Evolutionary conservation across 805 yeast genomes (phyloP).

Genomic region (Sugiyamaella valdiviana): DNA sequence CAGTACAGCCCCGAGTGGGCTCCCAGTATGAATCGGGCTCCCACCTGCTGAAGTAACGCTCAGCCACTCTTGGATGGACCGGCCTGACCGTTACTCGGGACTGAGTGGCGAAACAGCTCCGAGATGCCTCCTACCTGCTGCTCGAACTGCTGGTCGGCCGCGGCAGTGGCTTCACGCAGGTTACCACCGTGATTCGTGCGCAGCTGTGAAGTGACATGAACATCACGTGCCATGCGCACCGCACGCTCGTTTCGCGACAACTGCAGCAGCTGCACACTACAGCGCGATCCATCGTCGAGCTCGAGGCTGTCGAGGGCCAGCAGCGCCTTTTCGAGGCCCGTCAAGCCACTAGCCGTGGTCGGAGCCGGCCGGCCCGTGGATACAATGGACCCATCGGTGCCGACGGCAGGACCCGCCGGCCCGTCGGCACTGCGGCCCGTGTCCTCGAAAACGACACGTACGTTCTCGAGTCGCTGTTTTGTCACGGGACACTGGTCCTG

Average conservation of each 20-base stretch:
- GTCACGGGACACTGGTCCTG: constrained; percentile 31
- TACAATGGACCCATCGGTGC: background rate
- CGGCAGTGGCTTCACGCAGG: constrained; percentile 6
- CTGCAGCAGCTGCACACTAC: constrained; percentile 6
- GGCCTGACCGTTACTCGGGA: too few species aligned
- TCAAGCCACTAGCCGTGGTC: background rate
- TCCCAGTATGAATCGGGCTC: too few species aligned
- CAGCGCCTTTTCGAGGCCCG: background rate
- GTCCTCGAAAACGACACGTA: constrained; percentile 28
- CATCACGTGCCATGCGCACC: constrained; percentile 3
- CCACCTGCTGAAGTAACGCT: too few species aligned
- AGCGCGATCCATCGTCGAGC: background rate
- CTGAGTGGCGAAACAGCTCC: background rate
- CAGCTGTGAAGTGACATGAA: background rate
- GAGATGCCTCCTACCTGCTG: background rate
- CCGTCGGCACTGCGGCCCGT: background rate
- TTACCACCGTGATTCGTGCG: background rate
- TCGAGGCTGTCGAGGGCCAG: background rate
- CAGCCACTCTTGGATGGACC: too few species aligned
- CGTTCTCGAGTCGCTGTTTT: constrained; percentile 24
- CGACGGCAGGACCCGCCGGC: background rate
- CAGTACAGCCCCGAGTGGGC: too few species aligned
- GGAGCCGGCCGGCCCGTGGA: background rate
- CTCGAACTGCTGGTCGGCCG: constrained; percentile 2
- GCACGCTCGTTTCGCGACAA: constrained; percentile 16